phyloP scores from a whole-genome alignment of 1,139 yeast species.

The Pichia cactophila region DNA sequence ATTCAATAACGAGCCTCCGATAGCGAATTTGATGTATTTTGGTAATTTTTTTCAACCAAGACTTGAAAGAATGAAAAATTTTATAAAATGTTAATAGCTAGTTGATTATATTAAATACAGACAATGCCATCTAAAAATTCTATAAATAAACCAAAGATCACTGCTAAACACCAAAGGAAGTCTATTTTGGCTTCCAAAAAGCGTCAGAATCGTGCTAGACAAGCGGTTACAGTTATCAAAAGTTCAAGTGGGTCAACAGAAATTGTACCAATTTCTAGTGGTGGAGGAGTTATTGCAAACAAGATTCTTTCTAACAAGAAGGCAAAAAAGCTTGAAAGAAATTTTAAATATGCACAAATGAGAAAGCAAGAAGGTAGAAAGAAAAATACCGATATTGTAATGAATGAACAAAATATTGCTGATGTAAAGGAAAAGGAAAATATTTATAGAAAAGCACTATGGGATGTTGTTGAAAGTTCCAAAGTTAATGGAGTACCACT shows the following conservation, averaged over 20 bases:
- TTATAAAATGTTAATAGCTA: no score
- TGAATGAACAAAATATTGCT: slow-evolving; percentile 24
- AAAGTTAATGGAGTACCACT: slow-evolving; percentile 37
- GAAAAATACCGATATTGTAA: slow-evolving; percentile 40
- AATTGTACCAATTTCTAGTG: slow-evolving; percentile 45
- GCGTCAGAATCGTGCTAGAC: slow-evolving; percentile 42
- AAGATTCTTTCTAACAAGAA: slow-evolving; percentile 70
- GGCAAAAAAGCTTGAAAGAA: slow-evolving; percentile 75
- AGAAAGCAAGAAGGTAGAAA: slow-evolving; percentile 39
- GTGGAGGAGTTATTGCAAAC: slow-evolving; percentile 43
- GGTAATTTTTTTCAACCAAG: no score
- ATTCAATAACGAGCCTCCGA: no score
- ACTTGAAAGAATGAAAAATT: no score
- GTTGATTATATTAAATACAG: no score
- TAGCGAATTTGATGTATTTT: no score
- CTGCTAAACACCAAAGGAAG: slow-evolving; percentile 47
- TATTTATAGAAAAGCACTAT: slow-evolving; percentile 56
- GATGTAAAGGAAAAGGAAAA: slow-evolving; percentile 33
- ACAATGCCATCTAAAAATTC: slow-evolving; percentile 52
- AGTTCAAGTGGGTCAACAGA: slow-evolving; percentile 47
- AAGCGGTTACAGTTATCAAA: slow-evolving; percentile 34
- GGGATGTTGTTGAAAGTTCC: slow-evolving; percentile 58
- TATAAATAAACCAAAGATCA: slow-evolving; percentile 70
- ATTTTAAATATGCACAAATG: slow-evolving; percentile 57
- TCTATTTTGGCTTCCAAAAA: slow-evolving; percentile 47